A percentile compares a stretch with the other conserved stretches of the same genome.
Conservation (phyloP, 495 filamentous ascomycete species). For the Aspergillus indologenus region DNA sequence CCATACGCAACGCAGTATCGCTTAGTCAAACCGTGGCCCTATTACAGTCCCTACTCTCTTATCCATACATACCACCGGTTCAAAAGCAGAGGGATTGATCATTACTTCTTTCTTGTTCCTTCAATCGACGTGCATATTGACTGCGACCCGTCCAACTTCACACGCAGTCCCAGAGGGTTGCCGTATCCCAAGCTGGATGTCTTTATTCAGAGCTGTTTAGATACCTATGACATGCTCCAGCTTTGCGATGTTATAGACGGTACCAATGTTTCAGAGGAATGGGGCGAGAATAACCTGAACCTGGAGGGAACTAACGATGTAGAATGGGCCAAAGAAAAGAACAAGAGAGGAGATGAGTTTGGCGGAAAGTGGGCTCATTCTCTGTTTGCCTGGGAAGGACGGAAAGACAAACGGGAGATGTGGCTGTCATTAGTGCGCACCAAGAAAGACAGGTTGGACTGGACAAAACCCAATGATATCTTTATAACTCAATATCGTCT, state of each 20-base stretch:
- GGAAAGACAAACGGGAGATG: slow-evolving; percentile 24
- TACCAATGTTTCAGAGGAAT: slow-evolving; percentile 36
- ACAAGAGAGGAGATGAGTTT: slow-evolving; percentile 24
- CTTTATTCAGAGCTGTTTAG: slow-evolving; percentile 36
- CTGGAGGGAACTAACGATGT: slow-evolving; percentile 34
- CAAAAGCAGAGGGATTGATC: slow-evolving; percentile 30
- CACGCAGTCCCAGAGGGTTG: slow-evolving; percentile 32
- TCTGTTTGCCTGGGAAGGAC: slow-evolving; percentile 28
- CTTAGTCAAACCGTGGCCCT: slow-evolving; percentile 21
- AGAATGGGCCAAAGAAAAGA: slow-evolving; percentile 31
- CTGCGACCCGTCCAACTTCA: slow-evolving; percentile 27
- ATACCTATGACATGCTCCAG: slow-evolving; percentile 30
- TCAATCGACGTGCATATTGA: slow-evolving; percentile 30
- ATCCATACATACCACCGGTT: slow-evolving; percentile 35
- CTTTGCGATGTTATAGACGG: slow-evolving; percentile 39
- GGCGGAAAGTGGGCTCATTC: slow-evolving; percentile 18
- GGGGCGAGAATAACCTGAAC: slow-evolving; percentile 32
- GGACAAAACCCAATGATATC: slow-evolving; percentile 27
- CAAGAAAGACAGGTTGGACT: slow-evolving; percentile 27
- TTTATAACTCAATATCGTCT: slow-evolving; percentile 30
- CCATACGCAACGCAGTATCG: slow-evolving; percentile 17
- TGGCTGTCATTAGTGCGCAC: slow-evolving; percentile 27
- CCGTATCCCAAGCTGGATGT: slow-evolving; percentile 35
- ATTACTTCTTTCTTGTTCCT: slow-evolving; percentile 34
- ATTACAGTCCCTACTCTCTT: slow-evolving; percentile 28